Base-by-base conservation (phyloP, 192 early-diverging fungal genomes). In the Coemansia umbellata region DNA sequence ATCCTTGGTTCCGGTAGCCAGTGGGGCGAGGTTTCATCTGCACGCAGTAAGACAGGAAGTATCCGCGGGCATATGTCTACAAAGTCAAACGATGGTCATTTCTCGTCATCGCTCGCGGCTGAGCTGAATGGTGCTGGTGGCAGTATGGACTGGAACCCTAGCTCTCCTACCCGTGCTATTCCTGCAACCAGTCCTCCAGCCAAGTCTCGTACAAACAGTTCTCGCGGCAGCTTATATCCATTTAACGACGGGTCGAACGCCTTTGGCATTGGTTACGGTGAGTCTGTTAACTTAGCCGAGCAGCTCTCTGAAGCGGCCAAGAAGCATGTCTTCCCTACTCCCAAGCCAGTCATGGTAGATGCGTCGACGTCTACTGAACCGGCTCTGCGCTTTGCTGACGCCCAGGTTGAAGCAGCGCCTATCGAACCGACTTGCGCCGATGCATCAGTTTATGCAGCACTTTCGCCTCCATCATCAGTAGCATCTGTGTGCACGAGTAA, bases 191-290 rank as follows among this genome's bases (percentile, higher is more conserved):
- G 56, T 18, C 51, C 56, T 2, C 26, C 36, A 6, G 22, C 21
- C 44, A 47, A 21, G 21, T 37, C 47, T 5, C 55, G 60, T 10
- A 21, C 64, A 18, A 59, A 64, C 19, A 59, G 63, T 41, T 48
- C 52, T 31, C 69, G 69, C 31, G 69, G 50, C 1, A 36, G 36
- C 17, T 41, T 56, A 39, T 52, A 55, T 19, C 71, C 71, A 9
- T 67, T 74, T 51, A 54, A 51, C 15, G 71, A 74, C 19, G 19
- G 27, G 6, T 35, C 50, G 31, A 41, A 28, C 37, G 63, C 50
- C 13, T 74, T 74, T 61, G 71, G 64, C 8, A 56, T 74, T 23
- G 60, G 71, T 14, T 74, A 55, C 21, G 65, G 58, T 21, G 59
- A 51, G 21, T 68, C 71, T 0, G 60, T 74, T 9, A 60, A 43